Percentiles rank a stretch among this genome's conserved stretches.
phyloP scores from a whole-genome alignment of 768 basidiomycete genomes.

The Xerocomus spinulosus region DNA sequence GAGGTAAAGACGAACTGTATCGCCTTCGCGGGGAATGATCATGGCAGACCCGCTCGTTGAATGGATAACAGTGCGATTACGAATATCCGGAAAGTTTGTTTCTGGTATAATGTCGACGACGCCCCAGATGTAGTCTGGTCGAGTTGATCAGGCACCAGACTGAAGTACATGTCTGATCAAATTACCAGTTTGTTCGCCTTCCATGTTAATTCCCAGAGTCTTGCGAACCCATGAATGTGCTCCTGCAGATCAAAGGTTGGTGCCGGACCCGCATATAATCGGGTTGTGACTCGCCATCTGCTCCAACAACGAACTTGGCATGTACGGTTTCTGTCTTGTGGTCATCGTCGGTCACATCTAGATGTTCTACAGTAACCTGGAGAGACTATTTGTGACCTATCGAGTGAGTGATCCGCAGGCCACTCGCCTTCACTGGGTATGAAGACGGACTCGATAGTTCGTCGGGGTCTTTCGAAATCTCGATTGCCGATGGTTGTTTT shows the following conservation, averaged over 20 bases:
- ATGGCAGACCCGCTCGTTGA: constrained; percentile 65
- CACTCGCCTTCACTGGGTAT: constrained; percentile 30
- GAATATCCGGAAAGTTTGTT: constrained; percentile 77
- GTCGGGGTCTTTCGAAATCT: constrained; percentile 34
- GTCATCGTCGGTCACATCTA: constrained; percentile 26
- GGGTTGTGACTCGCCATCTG: constrained; percentile 26
- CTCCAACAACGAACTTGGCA: constrained; percentile 35
- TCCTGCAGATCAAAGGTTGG: constrained; percentile 18
- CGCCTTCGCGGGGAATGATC: constrained; percentile 69
- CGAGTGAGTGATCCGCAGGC: background rate
- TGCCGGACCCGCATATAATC: background rate
- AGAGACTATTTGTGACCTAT: background rate
- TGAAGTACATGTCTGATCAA: background rate
- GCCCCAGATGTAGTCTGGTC: constrained; percentile 73
- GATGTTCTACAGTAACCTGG: constrained; percentile 23
- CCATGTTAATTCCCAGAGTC: constrained; percentile 39
- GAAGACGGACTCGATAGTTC: constrained; percentile 32
- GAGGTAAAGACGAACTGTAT: constrained; percentile 66
- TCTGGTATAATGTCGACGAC: constrained; percentile 67
- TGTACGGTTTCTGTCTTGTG: constrained; percentile 29
- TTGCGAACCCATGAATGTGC: constrained; percentile 48
- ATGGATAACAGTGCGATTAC: constrained; percentile 61
- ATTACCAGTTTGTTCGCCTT: constrained; percentile 46
- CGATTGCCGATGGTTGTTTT: constrained; percentile 27
- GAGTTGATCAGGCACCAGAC: background rate